Conservation (phyloP, 2,329 filamentous ascomycete genomes). For the Sporothrix brunneoviolacea region DNA sequence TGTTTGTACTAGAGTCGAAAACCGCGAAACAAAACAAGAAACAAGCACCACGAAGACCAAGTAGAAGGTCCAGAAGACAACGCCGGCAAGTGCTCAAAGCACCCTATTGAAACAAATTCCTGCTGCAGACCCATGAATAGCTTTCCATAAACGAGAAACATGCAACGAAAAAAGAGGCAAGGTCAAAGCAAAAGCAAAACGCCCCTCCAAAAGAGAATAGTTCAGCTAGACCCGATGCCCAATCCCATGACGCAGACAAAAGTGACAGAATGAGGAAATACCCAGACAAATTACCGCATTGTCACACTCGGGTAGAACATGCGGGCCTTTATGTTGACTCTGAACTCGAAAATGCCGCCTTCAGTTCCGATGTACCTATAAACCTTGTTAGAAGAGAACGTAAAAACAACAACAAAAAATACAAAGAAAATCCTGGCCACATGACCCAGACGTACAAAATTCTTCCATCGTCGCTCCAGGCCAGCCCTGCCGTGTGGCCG, state of each 20-base stretch:
- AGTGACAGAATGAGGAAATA: neutral
- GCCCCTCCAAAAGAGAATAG: too few relatives aligned
- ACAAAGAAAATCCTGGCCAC: neutral
- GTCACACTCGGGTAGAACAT: slow-evolving; percentile 52
- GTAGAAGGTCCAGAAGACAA: neutral
- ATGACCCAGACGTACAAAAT: slow-evolving; percentile 47
- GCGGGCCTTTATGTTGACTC: slow-evolving; percentile 55
- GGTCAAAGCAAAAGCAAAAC: neutral
- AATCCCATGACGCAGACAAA: neutral
- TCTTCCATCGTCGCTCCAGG: slow-evolving; percentile 56
- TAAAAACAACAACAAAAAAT: slow-evolving; percentile 9
- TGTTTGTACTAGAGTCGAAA: too few relatives aligned
- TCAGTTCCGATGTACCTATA: slow-evolving; percentile 57
- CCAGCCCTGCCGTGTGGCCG: slow-evolving; percentile 55
- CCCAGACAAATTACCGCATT: slow-evolving; percentile 36
- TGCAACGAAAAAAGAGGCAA: neutral
- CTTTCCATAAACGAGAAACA: neutral
- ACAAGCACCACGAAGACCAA: too few relatives aligned
- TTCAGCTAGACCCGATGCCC: too few relatives aligned
- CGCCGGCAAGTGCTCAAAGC: neutral
- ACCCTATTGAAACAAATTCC: neutral
- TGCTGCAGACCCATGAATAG: too few relatives aligned
- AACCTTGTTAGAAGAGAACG: slow-evolving; percentile 18
- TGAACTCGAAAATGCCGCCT: slow-evolving; percentile 70
- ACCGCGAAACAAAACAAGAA: neutral